Base-by-base conservation (phyloP, 2,329 filamentous ascomycete genomes). In the Colletotrichum tofieldiae region DNA sequence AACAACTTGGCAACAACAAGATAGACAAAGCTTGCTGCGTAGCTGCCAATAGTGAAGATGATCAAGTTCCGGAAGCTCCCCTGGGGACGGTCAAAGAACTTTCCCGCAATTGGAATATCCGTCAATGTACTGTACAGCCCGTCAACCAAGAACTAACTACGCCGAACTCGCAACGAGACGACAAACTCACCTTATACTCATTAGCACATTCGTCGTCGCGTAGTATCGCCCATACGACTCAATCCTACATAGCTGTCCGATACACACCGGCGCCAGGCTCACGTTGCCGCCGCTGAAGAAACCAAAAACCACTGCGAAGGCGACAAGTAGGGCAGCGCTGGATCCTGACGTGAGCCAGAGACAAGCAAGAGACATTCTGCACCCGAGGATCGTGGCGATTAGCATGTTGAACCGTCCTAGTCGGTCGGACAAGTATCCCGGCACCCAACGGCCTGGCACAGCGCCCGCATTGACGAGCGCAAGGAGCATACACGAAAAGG, bases 281-380 rank as follows among this genome's bases (percentile, higher is more conserved):
- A 94, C 93, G 68, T 92, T 93, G 49, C 87, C 89, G 0, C 93
- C 93, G 23, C 88, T 91, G 12, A 88, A 90, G 77, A 94, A 93
- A 0, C 93, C 93, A 78, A 94, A 93, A 1, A 93, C 77, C 1
- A 92, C 79, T 0, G 88, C 84, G 75, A 92, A 94, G 1, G 89
- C 83, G 64, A 92, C 84, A 0, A 91, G 83, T 43, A 91, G 79
- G 0, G 85, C 79, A 47, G 85, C 79, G 14, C 80, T 84, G 5
- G 81, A 79, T 1, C 85, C 81, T 1, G 82, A 79, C 2, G 79
- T 91, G 9, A 93, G 85, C 92, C 92, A 94, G 11, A 93, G 79
- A 3, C 87, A 88, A 5, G 89, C 88, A 11, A 90, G 81, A 65
- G 81, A 74, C 20, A 77, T 77, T 1, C 92, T 81, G 23, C 81